Evolutionary conservation across 78 protist genomes (phyloP), one percentile per base, ranked within the genome.

Genomic region (Guillardia theta): DNA sequence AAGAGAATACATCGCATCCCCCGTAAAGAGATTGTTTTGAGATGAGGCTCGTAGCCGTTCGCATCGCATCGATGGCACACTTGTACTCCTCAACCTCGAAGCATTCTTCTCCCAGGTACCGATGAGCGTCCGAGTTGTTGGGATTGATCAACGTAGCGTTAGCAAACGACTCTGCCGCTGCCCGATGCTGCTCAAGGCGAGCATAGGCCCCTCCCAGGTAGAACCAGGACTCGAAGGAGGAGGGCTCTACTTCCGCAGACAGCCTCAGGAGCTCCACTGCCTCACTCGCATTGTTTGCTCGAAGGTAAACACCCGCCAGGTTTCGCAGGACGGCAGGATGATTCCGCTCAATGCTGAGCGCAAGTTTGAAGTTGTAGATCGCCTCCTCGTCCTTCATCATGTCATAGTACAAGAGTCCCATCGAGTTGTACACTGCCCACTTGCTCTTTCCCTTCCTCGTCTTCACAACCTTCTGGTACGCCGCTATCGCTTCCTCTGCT

Each of bases 251-350:
- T 5, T 10, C 48, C 37, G 90, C 90, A 30, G 90, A 78, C 43
- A 78, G 19, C 15, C 39, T 12, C 15, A 78, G 90, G 90, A 41
- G 90, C 45, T 45, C 53, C 18, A 78, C 18, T 1, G 90, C 90
- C 50, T 3, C 48, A 10, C 15, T 0, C 18, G 90, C 44, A n/a
- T 43, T 1, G 4, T n/a, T 48, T 10, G 24, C 18, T 18, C 18
- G 47, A 46, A 78, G 18, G 90, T 78, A 43, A 15, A 78, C 90
- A 18, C 90, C 90, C 48, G 90, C 90, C 18, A 78, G 90, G 48
- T 78, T 78, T 45, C 90, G 90, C 90, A 78, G 48, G 0, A 78
- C 90, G 4, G 90, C 90, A 4, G 90, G 90, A 10, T 78, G 90
- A n/a, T 78, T 1, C 70, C 21, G 87, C 87, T 70, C 45, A 22